Evolutionary conservation across 2,329 filamentous ascomycete genomes (phyloP), one percentile per base, ranked within the genome.

Genomic region (Botrytis deweyae): DNA sequence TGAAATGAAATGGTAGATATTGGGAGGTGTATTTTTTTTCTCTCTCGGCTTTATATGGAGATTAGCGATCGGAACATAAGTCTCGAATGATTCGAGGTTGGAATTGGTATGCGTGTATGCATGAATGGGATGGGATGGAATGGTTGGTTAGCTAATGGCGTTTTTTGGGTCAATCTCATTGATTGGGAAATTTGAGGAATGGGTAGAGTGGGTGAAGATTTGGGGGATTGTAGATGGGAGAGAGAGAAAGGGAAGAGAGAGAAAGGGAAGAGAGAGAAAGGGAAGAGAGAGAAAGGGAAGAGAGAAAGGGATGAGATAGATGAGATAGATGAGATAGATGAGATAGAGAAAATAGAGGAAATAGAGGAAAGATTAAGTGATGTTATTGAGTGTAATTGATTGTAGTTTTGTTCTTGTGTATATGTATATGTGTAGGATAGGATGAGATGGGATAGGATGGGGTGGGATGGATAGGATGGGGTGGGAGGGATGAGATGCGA

Each of bases 1-100:
- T 25, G 65, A 68, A 58, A 68, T 68, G 49, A 22, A 66, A 67
- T 67, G 65, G 36, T 68, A 68, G 49, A 68, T 68, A 68, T 52
- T 68, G 65, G 36, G 65, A 42, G 65, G 65, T 42, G 25, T 55
- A 22, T 68, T 55, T 42, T 68, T 42, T 18, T 44, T 7, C 44
- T 63, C 22, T 38, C 38, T 64, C 38, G 52, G 22, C 33, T 67
- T 29, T 40, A 40, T 12, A 29, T 67, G 64, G 36, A 67, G 65
- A 67, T 40, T 67, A 67, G 46, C 65, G 46, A 40, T 40, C 25
- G 33, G 46, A n/a, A 38, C 5, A 22, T n/a, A 14, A 36, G 29
- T 38, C 22, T 66, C 25, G 65, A 49, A 58, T 29, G 65, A 16
- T 18, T 38, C n/a, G 65, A 25, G 42, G 16, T 49, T 33, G 3